phyloP scores from a whole-genome alignment of 1,139 yeast genomes.

The Geotrichum histeridarum region DNA sequence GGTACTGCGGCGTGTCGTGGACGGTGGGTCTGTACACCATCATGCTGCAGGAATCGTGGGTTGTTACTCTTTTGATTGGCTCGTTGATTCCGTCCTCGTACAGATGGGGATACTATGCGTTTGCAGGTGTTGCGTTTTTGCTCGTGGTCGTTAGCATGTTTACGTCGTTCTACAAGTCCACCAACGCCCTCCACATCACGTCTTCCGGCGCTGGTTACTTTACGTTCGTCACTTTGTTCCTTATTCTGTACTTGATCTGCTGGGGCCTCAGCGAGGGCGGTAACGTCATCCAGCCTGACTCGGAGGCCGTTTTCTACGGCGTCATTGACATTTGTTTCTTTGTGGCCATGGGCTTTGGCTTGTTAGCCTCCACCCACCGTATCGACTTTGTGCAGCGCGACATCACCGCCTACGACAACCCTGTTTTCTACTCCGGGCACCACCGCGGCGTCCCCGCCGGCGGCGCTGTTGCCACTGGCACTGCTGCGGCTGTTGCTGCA shows the following conservation, averaged over 20 bases:
- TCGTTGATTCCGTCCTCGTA: slow-evolving; percentile 51
- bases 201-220: slow-evolving; percentile 19
- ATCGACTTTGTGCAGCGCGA: slow-evolving; percentile 27
- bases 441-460: neutral
- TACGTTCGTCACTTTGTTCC: slow-evolving; percentile 31
- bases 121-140: slow-evolving; percentile 35
- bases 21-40: slow-evolving; percentile 41
- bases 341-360: slow-evolving; percentile 38
- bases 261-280: slow-evolving; percentile 71
- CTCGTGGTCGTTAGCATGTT: slow-evolving; percentile 26
- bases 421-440: slow-evolving; percentile 23
- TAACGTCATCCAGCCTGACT: slow-evolving; percentile 57
- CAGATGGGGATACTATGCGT: slow-evolving; percentile 61
- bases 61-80: slow-evolving; percentile 53
- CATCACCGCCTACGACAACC: slow-evolving; percentile 20
- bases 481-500: too few species aligned
- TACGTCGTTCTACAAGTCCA: slow-evolving; percentile 24
- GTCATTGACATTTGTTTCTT: slow-evolving; percentile 47
- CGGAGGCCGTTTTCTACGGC: slow-evolving; percentile 65
- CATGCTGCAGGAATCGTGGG: slow-evolving; percentile 47
- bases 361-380: slow-evolving; percentile 23
- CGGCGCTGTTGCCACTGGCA: neutral
- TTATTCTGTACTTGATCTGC: slow-evolving; percentile 50
- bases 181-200: slow-evolving; percentile 14
- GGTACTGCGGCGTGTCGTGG: slow-evolving; percentile 43